Conservation (phyloP, 2,329 filamentous ascomycete genomes). For the Stachybotrys chlorohalonatus region DNA sequence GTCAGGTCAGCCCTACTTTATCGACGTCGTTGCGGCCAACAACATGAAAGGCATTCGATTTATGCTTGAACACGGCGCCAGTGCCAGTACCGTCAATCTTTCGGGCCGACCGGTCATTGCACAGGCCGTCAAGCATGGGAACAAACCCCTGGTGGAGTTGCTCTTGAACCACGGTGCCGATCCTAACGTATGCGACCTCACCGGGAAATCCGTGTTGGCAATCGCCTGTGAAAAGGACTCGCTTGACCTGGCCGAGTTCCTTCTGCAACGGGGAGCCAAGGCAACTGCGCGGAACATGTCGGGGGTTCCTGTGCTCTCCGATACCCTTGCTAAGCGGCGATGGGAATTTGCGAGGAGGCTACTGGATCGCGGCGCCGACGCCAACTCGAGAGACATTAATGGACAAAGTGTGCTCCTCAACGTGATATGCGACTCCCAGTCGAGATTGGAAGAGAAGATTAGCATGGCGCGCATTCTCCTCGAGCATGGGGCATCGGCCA, state of each 20-base stretch:
- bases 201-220: not conserved
- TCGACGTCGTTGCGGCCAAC: constrained; percentile 2
- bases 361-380: constrained; percentile 22
- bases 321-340: constrained; percentile 20
- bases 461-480: constrained; percentile 20
- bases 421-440: constrained; percentile 15
- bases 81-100: not conserved
- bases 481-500: constrained; percentile 20
- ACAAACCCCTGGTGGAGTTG: constrained; percentile 1
- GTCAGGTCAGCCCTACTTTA: constrained; percentile 3
- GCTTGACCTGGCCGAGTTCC: constrained; percentile 5
- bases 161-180: constrained; percentile 2
- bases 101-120: not conserved
- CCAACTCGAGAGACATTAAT: constrained; percentile 19
- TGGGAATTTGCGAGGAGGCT: constrained; percentile 21
- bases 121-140: constrained; percentile 1
- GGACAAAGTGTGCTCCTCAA: constrained; percentile 22
- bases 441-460: constrained; percentile 14
- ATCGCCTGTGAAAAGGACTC: not conserved
- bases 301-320: constrained; percentile 22
- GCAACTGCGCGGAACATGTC: constrained; percentile 15
- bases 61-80: constrained; percentile 4
- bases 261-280: constrained; percentile 7
- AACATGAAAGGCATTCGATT: constrained; percentile 1
- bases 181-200: not conserved